Percentiles rank a stretch among this genome's conserved stretches.
These are phyloP conservation scores for Trametes meyenii DNA, from an alignment of 768 basidiomycete genomes.

Conservation along the genomic window DNA sequence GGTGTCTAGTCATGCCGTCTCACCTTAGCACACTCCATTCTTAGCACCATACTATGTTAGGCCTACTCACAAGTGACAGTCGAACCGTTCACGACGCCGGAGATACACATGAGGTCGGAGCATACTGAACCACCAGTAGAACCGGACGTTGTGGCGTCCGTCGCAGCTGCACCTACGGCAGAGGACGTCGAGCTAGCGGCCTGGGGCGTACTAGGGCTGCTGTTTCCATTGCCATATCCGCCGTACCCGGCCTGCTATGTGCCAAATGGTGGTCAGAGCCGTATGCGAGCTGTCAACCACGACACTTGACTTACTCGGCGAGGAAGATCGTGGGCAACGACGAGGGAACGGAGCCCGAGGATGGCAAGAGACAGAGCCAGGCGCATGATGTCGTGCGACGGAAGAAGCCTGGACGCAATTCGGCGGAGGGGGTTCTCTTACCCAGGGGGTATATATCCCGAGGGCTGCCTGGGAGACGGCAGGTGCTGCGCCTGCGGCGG, in stretches of 20 bases:
- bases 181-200: conserved; percentile 15
- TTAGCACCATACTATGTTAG: too few relatives aligned
- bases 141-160: conserved; percentile 5
- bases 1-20: conserved; percentile 40
- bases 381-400: conserved; percentile 15
- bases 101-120: conserved; percentile 25
- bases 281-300: neutral
- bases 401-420: conserved; percentile 7
- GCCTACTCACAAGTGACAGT: conserved; percentile 27
- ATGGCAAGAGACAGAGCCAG: conserved; percentile 5
- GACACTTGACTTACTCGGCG: conserved; percentile 15
- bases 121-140: conserved; percentile 26
- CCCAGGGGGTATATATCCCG: conserved; percentile 24
- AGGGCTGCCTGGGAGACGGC: conserved; percentile 15
- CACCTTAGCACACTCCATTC: neutral
- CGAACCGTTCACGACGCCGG: conserved; percentile 28
- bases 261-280: neutral
- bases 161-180: conserved; percentile 10
- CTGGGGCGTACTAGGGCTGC: neutral
- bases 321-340: conserved; percentile 1
- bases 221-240: conserved; percentile 1
- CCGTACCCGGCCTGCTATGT: neutral
- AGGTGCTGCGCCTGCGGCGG: conserved; percentile 23
- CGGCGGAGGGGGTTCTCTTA: conserved; percentile 11
- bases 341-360: conserved; percentile 19